Evolutionary conservation across 176 grass and related monocot species (phyloP), one percentile per base, ranked within the genome.

Genomic region (Raddia guianensis): DNA sequence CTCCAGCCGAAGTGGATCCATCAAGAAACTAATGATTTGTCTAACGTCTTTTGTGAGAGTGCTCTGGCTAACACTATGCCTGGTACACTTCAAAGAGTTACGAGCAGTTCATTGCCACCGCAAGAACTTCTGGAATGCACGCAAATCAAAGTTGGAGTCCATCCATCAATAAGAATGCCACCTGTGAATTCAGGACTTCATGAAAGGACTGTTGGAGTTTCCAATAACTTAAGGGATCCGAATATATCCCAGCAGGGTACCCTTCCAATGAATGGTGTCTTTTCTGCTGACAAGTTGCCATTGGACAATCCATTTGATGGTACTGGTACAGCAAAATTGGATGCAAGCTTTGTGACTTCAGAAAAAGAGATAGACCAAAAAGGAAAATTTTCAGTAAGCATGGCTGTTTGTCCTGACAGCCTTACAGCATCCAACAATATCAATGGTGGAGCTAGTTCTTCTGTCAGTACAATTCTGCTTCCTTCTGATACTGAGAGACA

Each of bases 1-100:
- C 81, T 91, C 20, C 84, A 91, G 42, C 86, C 83, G 63, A 85
- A 88, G 46, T 90, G 87, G 90, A 77, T 90, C 52, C 87, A 87
- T 20, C 89, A 90, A 80, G 86, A 90, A 80, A 81, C 16, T 37
- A 91, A 68, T 84, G 80, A 63, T 4, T 79, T 91, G 8, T 66
- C 77, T 67, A 57, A 21, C 72, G 57, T 77, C 3, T 85, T 94
- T 66, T 76, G 89, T 53, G 84, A 65, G 12, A 79, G 60, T 84
- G 57, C 73, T 84, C 76, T 86, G 60, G 75, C 62, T 66, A 91
- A 76, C 70, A 75, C 70, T 55, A 69, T 76, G 79, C 67, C 66
- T 37, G 66, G 75, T 55, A 52, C 83, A 49, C 86, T 98, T 43
- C 71, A 85, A 46, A 83, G 87, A 68, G 52, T 70, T 62, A 48